A percentile compares a stretch with the other conserved stretches of the same genome.
Conservation (phyloP, 805 yeast species). For the Starmerella powellii region DNA sequence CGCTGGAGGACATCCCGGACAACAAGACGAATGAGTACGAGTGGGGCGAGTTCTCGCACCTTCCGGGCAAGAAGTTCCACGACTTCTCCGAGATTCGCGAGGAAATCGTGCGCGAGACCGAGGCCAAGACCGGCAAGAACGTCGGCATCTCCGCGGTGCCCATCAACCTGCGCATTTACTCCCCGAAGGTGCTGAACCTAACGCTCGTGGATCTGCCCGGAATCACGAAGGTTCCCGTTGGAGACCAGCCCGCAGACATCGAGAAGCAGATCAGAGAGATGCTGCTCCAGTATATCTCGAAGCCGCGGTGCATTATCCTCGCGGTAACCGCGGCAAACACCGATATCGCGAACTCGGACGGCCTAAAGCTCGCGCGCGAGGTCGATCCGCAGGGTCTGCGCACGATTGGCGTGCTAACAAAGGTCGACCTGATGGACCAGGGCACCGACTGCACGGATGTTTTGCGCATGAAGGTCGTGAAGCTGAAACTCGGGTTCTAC, state of each 20-base stretch:
- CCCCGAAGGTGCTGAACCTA: constrained; percentile 86
- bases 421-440: constrained; percentile 92
- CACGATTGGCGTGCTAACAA: constrained; percentile 93
- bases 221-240: constrained; percentile 94
- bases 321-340: constrained; percentile 95
- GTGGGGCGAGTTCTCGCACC: constrained; percentile 96
- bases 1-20: constrained; percentile 21
- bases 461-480: constrained; percentile 88
- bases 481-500: constrained; percentile 86
- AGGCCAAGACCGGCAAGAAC: constrained; percentile 56
- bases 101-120: constrained; percentile 88
- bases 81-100: constrained; percentile 79
- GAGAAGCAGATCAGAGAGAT: constrained; percentile 88
- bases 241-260: constrained; percentile 96
- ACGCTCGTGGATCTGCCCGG: constrained; percentile 97
- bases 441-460: constrained; percentile 97
- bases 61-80: constrained; percentile 77
- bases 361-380: constrained; percentile 89
- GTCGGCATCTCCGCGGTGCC: constrained; percentile 87
- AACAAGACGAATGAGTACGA: constrained; percentile 38
- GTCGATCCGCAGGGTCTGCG: constrained; percentile 95
- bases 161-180: constrained; percentile 80
- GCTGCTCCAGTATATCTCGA: constrained; percentile 83
- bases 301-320: constrained; percentile 87
- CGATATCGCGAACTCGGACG: constrained; percentile 94